Percentiles rank a stretch among this genome's conserved stretches.
phyloP scores from a whole-genome alignment of 2,329 filamentous ascomycete species.

The Helotiales sp. region DNA sequence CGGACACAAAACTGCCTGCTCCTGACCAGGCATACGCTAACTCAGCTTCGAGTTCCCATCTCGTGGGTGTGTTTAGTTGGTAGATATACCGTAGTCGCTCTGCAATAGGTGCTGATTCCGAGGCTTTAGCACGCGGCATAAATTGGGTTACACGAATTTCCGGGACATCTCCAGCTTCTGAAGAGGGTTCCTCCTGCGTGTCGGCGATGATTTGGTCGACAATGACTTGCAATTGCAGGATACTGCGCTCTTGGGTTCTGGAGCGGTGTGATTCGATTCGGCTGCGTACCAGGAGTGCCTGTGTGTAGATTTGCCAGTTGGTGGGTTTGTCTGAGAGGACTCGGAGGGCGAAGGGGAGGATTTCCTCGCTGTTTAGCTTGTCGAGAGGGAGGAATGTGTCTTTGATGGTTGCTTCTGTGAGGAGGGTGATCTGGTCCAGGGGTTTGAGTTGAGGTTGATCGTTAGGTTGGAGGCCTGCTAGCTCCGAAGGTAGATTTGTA shows the following conservation, averaged over 20 bases:
- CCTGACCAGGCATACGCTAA: constrained; percentile 91
- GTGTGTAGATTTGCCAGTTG: constrained; percentile 98
- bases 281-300: constrained; percentile 86
- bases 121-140: constrained; percentile 74
- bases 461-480: constrained; percentile 73
- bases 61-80: constrained; percentile 78
- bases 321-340: constrained; percentile 87
- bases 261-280: constrained; percentile 88
- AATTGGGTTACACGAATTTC: constrained; percentile 72
- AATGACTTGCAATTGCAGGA: constrained; percentile 91
- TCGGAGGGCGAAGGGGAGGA: constrained; percentile 85
- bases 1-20: constrained; percentile 85
- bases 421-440: constrained; percentile 86
- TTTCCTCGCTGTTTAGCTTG: constrained; percentile 89
- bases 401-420: constrained; percentile 86
- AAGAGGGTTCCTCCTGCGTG: constrained; percentile 52
- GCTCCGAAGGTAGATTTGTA: constrained; percentile 60
- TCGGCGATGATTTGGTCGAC: constrained; percentile 95
- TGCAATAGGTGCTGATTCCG: constrained; percentile 77
- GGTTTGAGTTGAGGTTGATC: constrained; percentile 82
- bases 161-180: constrained; percentile 43
- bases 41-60: constrained; percentile 95
- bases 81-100: constrained; percentile 85
- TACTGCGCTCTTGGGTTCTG: constrained; percentile 84
- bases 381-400: constrained; percentile 85